A percentile compares a stretch with the other conserved stretches of the same genome.
Conservation (phyloP, 208 protist genomes). For the Vickermania spadyakhi region DNA sequence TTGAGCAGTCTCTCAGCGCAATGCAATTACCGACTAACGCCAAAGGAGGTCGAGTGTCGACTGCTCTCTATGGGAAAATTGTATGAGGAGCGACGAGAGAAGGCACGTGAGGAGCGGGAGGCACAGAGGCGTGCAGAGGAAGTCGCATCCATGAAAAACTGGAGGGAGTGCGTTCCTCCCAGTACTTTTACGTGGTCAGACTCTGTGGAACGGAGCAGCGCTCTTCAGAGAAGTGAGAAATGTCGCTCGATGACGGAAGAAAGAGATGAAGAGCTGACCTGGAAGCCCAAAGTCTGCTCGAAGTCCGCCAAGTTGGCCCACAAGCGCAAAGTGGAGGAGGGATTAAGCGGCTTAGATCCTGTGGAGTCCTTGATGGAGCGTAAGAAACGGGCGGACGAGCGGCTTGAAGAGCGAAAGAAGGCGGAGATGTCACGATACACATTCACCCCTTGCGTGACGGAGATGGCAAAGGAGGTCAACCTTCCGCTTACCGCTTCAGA, state of each 20-base stretch:
- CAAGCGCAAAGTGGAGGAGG: slow-evolving; percentile 1
- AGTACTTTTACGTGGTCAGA: too few species aligned
- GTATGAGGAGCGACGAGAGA: slow-evolving; percentile 14
- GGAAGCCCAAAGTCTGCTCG: slow-evolving; percentile 1
- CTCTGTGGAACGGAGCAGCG: too few species aligned
- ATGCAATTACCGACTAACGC: neutral
- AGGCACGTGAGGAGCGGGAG: slow-evolving; percentile 6
- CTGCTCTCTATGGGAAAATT: slow-evolving; percentile 28
- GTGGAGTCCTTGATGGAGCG: neutral
- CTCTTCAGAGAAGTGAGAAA: too few species aligned
- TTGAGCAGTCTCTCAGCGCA: too few species aligned
- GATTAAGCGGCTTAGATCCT: neutral
- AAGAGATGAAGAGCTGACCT: too few species aligned
- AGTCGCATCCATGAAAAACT: neutral
- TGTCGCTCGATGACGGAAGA: too few species aligned
- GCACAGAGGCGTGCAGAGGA: neutral
- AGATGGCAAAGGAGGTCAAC: slow-evolving; percentile 11
- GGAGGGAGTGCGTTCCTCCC: neutral
- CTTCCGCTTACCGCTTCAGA: slow-evolving; percentile 17
- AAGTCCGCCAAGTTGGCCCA: slow-evolving; percentile 5
- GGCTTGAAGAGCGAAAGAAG: slow-evolving; percentile 6
- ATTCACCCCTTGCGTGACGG: slow-evolving; percentile 9
- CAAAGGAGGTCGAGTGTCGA: slow-evolving; percentile 26
- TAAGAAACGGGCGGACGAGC: neutral
- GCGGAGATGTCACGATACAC: neutral